These are phyloP conservation scores for Boletus coccyginus DNA, from an alignment of 768 basidiomycete species.

Conservation along the genomic window DNA sequence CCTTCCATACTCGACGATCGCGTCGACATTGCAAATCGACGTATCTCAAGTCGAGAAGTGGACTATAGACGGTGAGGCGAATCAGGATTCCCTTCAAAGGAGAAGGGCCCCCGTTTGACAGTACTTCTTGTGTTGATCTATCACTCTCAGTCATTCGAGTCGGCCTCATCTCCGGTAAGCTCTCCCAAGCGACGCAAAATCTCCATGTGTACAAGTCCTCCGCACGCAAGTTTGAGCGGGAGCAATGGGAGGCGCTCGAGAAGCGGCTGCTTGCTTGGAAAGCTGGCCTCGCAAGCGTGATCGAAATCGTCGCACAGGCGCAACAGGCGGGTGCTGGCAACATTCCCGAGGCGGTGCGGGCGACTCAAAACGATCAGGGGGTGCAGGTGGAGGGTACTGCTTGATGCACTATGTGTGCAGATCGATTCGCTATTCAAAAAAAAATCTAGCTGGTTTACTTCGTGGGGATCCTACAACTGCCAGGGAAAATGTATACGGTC, in stretches of 20 bases:
- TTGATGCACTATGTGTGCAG: constrained; percentile 9
- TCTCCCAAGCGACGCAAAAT: constrained; percentile 75
- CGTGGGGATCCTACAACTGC: no score
- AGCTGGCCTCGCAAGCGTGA: constrained; percentile 60
- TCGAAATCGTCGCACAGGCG: constrained; percentile 66
- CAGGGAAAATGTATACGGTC: no score
- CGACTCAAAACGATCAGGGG: constrained; percentile 21
- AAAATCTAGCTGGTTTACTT: background rate
- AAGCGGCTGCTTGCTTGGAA: constrained; percentile 78
- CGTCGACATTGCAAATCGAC: constrained; percentile 63
- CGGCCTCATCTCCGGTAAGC: constrained; percentile 75
- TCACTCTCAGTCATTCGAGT: constrained; percentile 66
- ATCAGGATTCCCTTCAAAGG: background rate
- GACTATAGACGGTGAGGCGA: constrained; percentile 74
- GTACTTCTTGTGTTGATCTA: no score
- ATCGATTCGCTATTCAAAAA: no score
- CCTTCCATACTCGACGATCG: constrained; percentile 68
- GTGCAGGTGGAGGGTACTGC: constrained; percentile 19
- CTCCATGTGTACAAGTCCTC: constrained; percentile 72
- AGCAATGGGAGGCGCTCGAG: constrained; percentile 79
- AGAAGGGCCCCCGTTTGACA: no score
- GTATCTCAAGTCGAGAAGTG: constrained; percentile 73
- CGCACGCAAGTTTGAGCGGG: constrained; percentile 70
- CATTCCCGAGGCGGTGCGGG: constrained; percentile 21
- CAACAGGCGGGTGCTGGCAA: constrained; percentile 35